Evolutionary conservation across 2,329 filamentous ascomycete genomes (phyloP), one percentile per base, ranked within the genome.

Genomic region (Hypoxylon sp.): DNA sequence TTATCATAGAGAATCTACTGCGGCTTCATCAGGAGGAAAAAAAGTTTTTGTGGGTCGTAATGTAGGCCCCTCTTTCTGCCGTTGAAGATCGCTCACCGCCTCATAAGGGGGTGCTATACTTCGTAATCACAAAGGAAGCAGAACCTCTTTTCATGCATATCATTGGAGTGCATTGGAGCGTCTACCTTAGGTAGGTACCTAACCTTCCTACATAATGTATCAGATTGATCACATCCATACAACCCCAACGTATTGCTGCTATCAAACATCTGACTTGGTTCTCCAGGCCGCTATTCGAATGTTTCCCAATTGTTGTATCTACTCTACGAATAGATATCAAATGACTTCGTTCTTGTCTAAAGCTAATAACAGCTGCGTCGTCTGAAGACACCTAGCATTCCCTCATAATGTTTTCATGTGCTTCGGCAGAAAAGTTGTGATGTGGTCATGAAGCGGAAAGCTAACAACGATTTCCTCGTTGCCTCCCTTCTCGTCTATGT

Each of bases 21-120:
- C 24, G 24, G 24, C 24, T 26, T 26, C 24, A 44, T 44, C 17
- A 44, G 5, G 24, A 26, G 32, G 15, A 37, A 48, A 56, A 59
- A 64, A 64, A 63, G 53, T 32, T 46, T 51, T 63, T 57, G 64
- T 66, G 64, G 64, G 54, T 51, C 64, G 20, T 22, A 34, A 39
- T 22, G 17, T 19, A 49, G 43, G 20, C 24, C 28, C 52, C 24
- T 26, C 17, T 59, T 64, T 59, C 52, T 63, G 56, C 56, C 59
- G 44, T 52, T 56, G 26, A n/a, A 52, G 55, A 59, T 55, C 43
- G 15, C 39, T 58, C 46, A 65, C 44, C 62, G 39, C 58, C 43
- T n/a, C n/a, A n/a, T n/a, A n/a, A n/a, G n/a, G n/a, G n/a, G n/a
- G n/a, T n/a, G n/a, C n/a, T n/a, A n/a, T n/a, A n/a, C n/a, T n/a